These are phyloP conservation scores for Dendrobium huoshanense DNA, from an alignment of 106 monocot species.

Conservation along the genomic window DNA sequence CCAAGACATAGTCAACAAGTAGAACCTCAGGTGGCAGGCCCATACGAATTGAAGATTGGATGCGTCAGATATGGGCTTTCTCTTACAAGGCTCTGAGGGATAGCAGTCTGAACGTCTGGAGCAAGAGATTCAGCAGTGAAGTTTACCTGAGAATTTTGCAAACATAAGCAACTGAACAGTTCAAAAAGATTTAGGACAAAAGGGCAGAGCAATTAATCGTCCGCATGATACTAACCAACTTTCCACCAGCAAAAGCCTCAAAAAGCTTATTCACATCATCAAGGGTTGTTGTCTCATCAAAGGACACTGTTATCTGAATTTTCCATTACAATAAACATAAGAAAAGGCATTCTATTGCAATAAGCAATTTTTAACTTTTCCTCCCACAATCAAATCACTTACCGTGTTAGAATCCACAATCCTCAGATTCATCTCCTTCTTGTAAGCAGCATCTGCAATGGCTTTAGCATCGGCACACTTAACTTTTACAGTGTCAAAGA, in stretches of 20 bases:
- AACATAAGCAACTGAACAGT: conserved; percentile 8
- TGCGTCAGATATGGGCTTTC: conserved; percentile 83
- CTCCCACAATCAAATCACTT: conserved; percentile 13
- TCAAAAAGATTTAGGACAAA: not conserved
- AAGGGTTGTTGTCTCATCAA: conserved; percentile 91
- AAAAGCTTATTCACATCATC: conserved; percentile 89
- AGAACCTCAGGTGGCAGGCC: not conserved
- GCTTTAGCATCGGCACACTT: conserved; percentile 58
- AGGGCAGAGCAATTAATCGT: not conserved
- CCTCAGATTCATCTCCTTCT: conserved; percentile 84
- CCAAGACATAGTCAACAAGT: not conserved
- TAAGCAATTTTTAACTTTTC: not conserved
- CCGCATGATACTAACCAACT: conserved; percentile 52
- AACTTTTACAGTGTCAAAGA: conserved; percentile 95
- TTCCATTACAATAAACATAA: not conserved
- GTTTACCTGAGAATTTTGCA: conserved; percentile 38
- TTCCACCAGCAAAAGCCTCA: conserved; percentile 75
- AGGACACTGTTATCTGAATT: conserved; percentile 79
- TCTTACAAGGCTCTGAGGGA: conserved; percentile 73
- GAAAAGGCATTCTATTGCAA: not conserved
- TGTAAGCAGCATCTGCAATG: conserved; percentile 63
- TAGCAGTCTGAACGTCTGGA: conserved; percentile 52
- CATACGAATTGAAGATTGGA: conserved; percentile 84
- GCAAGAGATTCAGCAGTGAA: conserved; percentile 93
- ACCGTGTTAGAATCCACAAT: conserved; percentile 79